phyloP scores from a whole-genome alignment of 1,284 basidiomycete genomes.

The Phylloporus sp. region DNA sequence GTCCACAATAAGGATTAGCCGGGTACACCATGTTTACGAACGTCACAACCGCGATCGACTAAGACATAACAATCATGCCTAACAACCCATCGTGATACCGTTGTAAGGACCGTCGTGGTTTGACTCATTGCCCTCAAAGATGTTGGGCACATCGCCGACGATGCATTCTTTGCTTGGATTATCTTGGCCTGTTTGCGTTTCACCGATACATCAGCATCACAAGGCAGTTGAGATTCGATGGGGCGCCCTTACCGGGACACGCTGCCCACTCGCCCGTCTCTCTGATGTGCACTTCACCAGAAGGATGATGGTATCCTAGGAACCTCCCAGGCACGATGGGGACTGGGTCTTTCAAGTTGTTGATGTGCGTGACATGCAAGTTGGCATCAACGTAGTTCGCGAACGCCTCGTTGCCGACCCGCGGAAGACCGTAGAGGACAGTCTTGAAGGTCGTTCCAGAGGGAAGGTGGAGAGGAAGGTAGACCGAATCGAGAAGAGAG shows the following conservation, averaged over 20 bases:
- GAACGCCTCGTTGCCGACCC: constrained; percentile 66
- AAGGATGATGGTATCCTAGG: constrained; percentile 57
- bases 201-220: neutral
- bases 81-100: constrained; percentile 52
- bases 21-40: too few species aligned
- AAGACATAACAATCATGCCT: neutral
- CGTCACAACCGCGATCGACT: too few species aligned
- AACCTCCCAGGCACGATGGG: constrained; percentile 53
- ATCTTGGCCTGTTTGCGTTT: constrained; percentile 50
- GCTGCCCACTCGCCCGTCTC: constrained; percentile 47
- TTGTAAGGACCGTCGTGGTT: constrained; percentile 67
- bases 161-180: constrained; percentile 54
- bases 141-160: constrained; percentile 56
- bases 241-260: constrained; percentile 43
- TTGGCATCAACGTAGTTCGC: constrained; percentile 60
- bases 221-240: too few species aligned
- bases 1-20: too few species aligned
- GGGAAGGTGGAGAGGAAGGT: constrained; percentile 42
- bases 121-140: constrained; percentile 45
- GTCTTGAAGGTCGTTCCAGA: constrained; percentile 34
- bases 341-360: constrained; percentile 52
- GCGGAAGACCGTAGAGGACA: constrained; percentile 59
- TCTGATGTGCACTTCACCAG: constrained; percentile 61
- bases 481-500: constrained; percentile 50
- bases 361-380: constrained; percentile 49